Evolutionary conservation across 768 basidiomycete genomes (phyloP).

Genomic region (Naganishia onofrii): DNA sequence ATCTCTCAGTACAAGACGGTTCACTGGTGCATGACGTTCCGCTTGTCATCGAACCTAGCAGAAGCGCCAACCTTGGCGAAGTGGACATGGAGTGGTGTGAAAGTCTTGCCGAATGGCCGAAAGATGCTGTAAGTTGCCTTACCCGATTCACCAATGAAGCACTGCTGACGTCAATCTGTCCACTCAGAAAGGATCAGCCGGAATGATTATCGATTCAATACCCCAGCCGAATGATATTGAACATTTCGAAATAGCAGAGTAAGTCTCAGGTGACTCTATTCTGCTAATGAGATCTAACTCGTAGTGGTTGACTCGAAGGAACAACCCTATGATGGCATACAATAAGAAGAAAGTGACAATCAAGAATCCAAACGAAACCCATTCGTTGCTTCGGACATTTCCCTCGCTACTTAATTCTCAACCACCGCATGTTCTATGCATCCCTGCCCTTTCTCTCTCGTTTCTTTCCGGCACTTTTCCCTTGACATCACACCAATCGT

Average conservation of each 20-base stretch:
- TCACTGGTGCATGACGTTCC: conserved; percentile 3
- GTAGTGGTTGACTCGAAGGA: background rate
- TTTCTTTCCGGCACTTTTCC: conserved; percentile 17
- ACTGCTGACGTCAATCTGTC: background rate
- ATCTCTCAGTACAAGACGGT: conserved; percentile 19
- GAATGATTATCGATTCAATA: conserved; percentile 31
- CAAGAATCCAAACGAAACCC: conserved; percentile 4
- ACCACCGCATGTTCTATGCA: conserved; percentile 12
- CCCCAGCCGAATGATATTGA: conserved; percentile 18
- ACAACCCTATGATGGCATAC: conserved; percentile 20
- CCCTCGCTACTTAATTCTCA: conserved; percentile 5
- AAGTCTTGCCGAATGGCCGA: conserved; percentile 13
- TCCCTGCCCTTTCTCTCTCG: conserved; percentile 7
- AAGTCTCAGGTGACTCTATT: background rate
- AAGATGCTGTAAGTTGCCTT: background rate
- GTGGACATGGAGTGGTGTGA: conserved; percentile 20
- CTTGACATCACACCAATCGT: background rate
- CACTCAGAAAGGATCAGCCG: conserved; percentile 27
- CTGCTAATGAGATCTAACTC: background rate
- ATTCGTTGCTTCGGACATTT: conserved; percentile 14
- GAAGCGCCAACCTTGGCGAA: background rate
- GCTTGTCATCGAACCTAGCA: background rate
- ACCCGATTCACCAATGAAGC: background rate
- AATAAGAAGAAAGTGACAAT: conserved; percentile 17
- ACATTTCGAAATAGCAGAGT: conserved; percentile 23